Evolutionary conservation across 176 grass and related monocot species (phyloP).

Genomic region (Oryza meyeriana): DNA sequence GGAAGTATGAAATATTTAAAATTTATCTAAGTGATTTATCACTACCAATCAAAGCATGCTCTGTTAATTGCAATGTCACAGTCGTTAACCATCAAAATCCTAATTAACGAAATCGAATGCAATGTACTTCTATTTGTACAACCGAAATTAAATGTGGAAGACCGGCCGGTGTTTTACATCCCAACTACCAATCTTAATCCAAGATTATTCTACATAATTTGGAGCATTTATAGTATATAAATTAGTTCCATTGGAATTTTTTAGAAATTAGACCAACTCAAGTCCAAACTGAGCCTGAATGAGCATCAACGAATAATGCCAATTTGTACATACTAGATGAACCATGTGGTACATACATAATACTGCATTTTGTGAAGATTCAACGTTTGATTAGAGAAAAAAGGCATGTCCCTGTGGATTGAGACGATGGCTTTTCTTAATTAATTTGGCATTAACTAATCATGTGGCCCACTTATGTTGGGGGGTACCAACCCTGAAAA

Average conservation of each 20-base stretch:
- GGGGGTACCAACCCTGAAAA: conserved; percentile 8
- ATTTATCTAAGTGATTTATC: not conserved
- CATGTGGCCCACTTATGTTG: conserved; percentile 1
- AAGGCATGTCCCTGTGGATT: not conserved
- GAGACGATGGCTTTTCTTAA: not conserved
- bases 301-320: not conserved
- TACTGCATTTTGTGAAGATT: not conserved
- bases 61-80: not conserved
- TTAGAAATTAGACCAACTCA: not conserved
- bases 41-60: not conserved
- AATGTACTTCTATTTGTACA: not conserved
- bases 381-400: not conserved
- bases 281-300: not conserved
- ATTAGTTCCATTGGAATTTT: not conserved
- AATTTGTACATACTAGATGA: not conserved
- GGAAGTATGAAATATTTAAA: not conserved
- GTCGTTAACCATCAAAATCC: not conserved
- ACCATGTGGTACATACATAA: not conserved
- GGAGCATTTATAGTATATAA: not conserved
- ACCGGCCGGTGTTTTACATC: not conserved
- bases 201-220: not conserved
- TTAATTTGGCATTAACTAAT: conserved; percentile 12
- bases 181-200: not conserved
- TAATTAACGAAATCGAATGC: not conserved
- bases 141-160: not conserved